Conservation (phyloP, 2,329 filamentous ascomycete species). For the Botrytis galanthina region DNA sequence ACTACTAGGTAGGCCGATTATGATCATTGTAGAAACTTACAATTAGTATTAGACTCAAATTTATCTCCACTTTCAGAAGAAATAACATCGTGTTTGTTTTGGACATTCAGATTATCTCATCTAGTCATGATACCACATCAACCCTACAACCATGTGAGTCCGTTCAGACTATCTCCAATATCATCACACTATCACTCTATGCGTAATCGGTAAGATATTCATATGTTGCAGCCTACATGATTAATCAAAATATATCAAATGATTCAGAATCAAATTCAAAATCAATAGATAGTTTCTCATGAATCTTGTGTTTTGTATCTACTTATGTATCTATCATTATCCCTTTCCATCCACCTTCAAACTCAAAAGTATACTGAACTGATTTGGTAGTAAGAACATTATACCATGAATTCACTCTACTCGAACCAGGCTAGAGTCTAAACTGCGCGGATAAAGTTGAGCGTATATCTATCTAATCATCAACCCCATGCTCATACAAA, state of each 20-base stretch:
- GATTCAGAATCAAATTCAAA: too few relatives aligned
- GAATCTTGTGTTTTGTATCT: too few relatives aligned
- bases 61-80: not conserved
- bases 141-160: accelerated
- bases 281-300: too few relatives aligned
- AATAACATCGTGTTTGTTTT: accelerated
- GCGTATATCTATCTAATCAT: not conserved
- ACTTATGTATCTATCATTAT: not conserved
- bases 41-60: not conserved
- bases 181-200: not conserved
- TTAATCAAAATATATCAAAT: too few relatives aligned
- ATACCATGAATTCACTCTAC: not conserved
- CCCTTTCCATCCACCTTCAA: not conserved
- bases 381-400: not conserved
- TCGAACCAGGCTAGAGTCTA: not conserved
- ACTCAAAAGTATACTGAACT: not conserved
- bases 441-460: not conserved
- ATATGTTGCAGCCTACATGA: not conserved
- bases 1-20: not conserved
- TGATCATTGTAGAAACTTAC: not conserved
- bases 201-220: too few relatives aligned
- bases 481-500: not conserved
- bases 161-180: not conserved
- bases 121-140: not conserved
- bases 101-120: not conserved